phyloP scores from a whole-genome alignment of 2,329 filamentous ascomycete genomes.

The Zymoseptoria passerinii region DNA sequence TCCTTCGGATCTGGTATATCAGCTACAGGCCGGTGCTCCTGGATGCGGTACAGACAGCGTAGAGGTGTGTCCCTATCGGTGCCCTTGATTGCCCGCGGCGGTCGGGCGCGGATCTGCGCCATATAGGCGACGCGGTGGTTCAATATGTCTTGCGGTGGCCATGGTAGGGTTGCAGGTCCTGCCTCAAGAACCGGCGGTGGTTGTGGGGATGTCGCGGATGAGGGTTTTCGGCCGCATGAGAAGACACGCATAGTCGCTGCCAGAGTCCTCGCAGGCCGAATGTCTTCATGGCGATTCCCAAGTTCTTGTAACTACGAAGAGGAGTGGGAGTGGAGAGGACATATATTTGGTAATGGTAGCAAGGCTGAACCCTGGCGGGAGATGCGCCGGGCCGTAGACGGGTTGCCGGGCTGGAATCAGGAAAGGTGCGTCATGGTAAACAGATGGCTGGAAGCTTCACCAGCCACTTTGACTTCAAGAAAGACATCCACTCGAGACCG shows the following conservation, averaged over 20 bases:
- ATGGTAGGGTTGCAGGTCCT: not conserved
- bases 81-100: not conserved
- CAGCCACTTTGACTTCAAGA: not conserved
- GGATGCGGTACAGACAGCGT: slow-evolving; percentile 1
- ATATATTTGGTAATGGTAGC: no score
- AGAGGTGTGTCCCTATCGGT: not conserved
- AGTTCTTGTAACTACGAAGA: not conserved
- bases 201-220: not conserved
- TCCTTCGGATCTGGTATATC: slow-evolving; percentile 5
- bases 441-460: not conserved
- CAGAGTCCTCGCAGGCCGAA: not conserved
- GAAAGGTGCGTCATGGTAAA: not conserved
- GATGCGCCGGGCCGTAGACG: not conserved
- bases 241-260: not conserved
- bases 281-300: not conserved
- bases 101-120: slow-evolving; percentile 1
- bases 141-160: slow-evolving; percentile 3
- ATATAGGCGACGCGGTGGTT: slow-evolving; percentile 2
- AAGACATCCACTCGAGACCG: not conserved
- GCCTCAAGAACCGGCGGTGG: not conserved
- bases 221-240: not conserved
- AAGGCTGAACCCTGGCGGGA: not conserved
- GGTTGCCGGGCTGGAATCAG: not conserved
- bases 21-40: slow-evolving; percentile 4
- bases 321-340: not conserved